Percentiles rank a stretch among this genome's conserved stretches.
Evolutionary conservation across 768 basidiomycete genomes (phyloP).

Genomic region (Coprinopsis cinerea): DNA sequence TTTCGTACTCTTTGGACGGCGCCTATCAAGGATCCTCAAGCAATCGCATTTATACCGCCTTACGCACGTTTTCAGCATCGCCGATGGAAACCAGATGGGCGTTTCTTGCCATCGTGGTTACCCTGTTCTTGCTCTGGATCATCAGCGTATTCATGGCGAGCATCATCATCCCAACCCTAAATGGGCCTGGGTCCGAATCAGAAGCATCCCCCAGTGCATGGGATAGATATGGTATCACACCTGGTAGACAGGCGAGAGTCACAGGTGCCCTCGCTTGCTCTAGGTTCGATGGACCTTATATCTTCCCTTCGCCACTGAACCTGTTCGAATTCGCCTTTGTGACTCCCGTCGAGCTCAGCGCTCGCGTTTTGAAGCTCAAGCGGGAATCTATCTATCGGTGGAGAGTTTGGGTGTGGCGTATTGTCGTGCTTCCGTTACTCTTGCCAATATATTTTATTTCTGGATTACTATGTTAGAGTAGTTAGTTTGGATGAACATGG

Average conservation of each 20-base stretch:
- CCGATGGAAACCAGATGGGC: slow-evolving; percentile 45
- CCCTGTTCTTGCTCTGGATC: slow-evolving; percentile 27
- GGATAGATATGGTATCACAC: slow-evolving; percentile 41
- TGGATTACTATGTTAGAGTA: background rate
- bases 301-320: slow-evolving; percentile 51
- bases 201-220: slow-evolving; percentile 22
- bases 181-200: no score
- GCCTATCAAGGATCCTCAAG: slow-evolving; percentile 15
- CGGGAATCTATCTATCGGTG: background rate
- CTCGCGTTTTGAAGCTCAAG: background rate
- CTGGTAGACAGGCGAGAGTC: slow-evolving; percentile 41
- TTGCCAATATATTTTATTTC: background rate
- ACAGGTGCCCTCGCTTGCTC: slow-evolving; percentile 31
- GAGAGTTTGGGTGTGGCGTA: slow-evolving; percentile 3
- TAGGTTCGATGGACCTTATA: slow-evolving; percentile 29
- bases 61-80: slow-evolving; percentile 19
- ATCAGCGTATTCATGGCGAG: slow-evolving; percentile 29
- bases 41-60: slow-evolving; percentile 8
- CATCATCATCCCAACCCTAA: slow-evolving; percentile 17
- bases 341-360: slow-evolving; percentile 1
- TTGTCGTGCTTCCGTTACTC: slow-evolving; percentile 9
- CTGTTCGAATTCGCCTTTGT: slow-evolving; percentile 22
- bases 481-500: background rate
- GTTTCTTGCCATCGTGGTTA: slow-evolving; percentile 32
- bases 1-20: slow-evolving; percentile 45